Evolutionary conservation across 768 basidiomycete genomes (phyloP).

Genomic region (Termitomyces heimii): DNA sequence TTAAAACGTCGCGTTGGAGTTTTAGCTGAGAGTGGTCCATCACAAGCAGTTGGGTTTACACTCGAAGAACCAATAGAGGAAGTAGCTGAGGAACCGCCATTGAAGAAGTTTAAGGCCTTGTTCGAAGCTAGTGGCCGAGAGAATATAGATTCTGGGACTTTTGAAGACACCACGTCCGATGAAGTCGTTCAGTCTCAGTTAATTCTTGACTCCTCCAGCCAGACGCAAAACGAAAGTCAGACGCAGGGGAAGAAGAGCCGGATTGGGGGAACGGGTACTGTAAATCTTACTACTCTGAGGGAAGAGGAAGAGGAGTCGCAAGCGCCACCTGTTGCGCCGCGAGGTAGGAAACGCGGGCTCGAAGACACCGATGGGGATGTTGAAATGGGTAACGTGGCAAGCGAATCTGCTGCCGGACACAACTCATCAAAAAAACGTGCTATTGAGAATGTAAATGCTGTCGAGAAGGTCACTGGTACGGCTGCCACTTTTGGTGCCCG

Average conservation of each 20-base stretch:
- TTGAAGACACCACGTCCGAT: slow-evolving; percentile 13
- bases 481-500: not conserved
- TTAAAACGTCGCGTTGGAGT: slow-evolving; percentile 53
- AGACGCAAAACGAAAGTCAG: slow-evolving; percentile 32
- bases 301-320: slow-evolving; percentile 56
- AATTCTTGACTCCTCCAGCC: slow-evolving; percentile 11
- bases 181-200: slow-evolving; percentile 9
- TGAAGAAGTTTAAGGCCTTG: slow-evolving; percentile 66
- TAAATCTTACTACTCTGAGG: slow-evolving; percentile 25
- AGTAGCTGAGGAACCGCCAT: slow-evolving; percentile 39
- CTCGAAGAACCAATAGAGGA: slow-evolving; percentile 17
- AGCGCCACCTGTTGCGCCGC: slow-evolving; percentile 10
- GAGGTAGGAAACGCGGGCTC: slow-evolving; percentile 35
- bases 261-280: slow-evolving; percentile 6
- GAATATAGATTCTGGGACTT: slow-evolving; percentile 10
- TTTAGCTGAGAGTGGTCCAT: slow-evolving; percentile 16
- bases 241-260: slow-evolving; percentile 15
- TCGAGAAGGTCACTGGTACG: slow-evolving; percentile 1
- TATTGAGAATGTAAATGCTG: slow-evolving; percentile 27
- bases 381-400: slow-evolving; percentile 27
- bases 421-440: slow-evolving; percentile 38
- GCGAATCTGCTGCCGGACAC: slow-evolving; percentile 10
- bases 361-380: slow-evolving; percentile 30
- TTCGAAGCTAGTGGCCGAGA: slow-evolving; percentile 63
- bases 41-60: slow-evolving; percentile 13